Evolutionary conservation across 805 yeast genomes (phyloP).

Genomic region (Wickerhamomyces rabaulensis): DNA sequence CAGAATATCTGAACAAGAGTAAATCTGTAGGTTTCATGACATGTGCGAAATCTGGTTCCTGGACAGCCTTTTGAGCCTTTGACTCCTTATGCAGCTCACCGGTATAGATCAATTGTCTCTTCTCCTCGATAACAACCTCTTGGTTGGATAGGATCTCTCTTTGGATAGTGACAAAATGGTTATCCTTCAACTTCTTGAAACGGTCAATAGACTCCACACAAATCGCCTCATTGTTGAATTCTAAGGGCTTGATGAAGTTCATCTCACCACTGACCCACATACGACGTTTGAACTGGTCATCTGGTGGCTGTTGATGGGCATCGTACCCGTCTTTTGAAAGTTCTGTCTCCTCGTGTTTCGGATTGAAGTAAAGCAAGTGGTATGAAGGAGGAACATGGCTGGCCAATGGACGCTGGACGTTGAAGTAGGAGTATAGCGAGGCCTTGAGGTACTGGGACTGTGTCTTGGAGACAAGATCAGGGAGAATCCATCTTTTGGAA

Average conservation of each 20-base stretch:
- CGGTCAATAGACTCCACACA: slow-evolving; percentile 51
- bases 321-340: slow-evolving; percentile 78
- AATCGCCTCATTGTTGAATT: slow-evolving; percentile 31
- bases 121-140: slow-evolving; percentile 38
- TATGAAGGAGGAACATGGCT: slow-evolving; percentile 43
- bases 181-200: slow-evolving; percentile 30
- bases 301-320: slow-evolving; percentile 43
- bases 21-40: slow-evolving; percentile 33
- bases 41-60: slow-evolving; percentile 19
- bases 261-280: slow-evolving; percentile 80
- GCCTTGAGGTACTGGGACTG: slow-evolving; percentile 21
- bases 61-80: neutral
- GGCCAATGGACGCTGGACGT: slow-evolving; percentile 16
- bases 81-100: slow-evolving; percentile 24
- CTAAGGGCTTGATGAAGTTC: slow-evolving; percentile 31
- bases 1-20: slow-evolving; percentile 59
- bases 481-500: slow-evolving; percentile 15
- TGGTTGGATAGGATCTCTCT: slow-evolving; percentile 37
- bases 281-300: slow-evolving; percentile 43
- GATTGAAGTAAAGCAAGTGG: slow-evolving; percentile 66
- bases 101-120: slow-evolving; percentile 59
- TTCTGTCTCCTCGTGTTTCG: slow-evolving; percentile 38
- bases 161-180: slow-evolving; percentile 49
- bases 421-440: slow-evolving; percentile 20
- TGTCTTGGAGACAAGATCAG: slow-evolving; percentile 15